Conservation (phyloP, 2,329 filamentous ascomycete species). For the Aschersonia sp. region DNA sequence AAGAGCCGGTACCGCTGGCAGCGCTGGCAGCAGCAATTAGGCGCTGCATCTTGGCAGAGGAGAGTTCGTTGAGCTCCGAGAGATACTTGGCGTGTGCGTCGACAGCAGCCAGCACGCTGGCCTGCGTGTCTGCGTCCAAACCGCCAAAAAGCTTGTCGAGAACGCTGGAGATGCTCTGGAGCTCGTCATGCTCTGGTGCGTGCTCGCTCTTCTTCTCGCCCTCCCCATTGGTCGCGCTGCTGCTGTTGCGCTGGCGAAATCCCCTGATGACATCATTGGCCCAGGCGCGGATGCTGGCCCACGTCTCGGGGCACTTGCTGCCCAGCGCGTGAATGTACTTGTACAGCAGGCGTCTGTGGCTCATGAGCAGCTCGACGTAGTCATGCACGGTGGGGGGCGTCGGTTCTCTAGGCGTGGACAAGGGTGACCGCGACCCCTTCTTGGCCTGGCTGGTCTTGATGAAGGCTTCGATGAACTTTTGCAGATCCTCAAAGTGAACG, state of each 20-base stretch:
- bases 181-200: slow-evolving; percentile 3
- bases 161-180: slow-evolving; percentile 17
- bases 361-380: slow-evolving; percentile 51
- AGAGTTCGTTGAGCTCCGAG: slow-evolving; percentile 34
- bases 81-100: slow-evolving; percentile 50
- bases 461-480: slow-evolving; percentile 57
- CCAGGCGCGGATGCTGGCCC: slow-evolving; percentile 45
- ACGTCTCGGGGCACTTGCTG: slow-evolving; percentile 51
- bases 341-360: slow-evolving; percentile 49
- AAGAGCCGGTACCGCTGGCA: slow-evolving; percentile 2
- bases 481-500: slow-evolving; percentile 50
- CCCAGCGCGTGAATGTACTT: slow-evolving; percentile 57
- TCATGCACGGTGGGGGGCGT: slow-evolving; percentile 51
- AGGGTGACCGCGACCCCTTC: slow-evolving; percentile 7
- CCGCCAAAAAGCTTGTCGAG: slow-evolving; percentile 27
- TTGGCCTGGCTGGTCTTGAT: slow-evolving; percentile 42
- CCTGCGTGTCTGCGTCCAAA: slow-evolving; percentile 31
- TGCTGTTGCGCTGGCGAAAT: slow-evolving; percentile 27
- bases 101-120: slow-evolving; percentile 32
- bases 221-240: too few species aligned
- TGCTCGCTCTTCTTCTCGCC: too few species aligned
- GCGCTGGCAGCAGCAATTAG: slow-evolving; percentile 28
- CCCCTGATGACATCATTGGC: slow-evolving; percentile 39
- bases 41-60: slow-evolving; percentile 36
- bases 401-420: neutral